Conservation (phyloP, 192 early-diverging fungal genomes). For the Backusella tarrabulga region DNA sequence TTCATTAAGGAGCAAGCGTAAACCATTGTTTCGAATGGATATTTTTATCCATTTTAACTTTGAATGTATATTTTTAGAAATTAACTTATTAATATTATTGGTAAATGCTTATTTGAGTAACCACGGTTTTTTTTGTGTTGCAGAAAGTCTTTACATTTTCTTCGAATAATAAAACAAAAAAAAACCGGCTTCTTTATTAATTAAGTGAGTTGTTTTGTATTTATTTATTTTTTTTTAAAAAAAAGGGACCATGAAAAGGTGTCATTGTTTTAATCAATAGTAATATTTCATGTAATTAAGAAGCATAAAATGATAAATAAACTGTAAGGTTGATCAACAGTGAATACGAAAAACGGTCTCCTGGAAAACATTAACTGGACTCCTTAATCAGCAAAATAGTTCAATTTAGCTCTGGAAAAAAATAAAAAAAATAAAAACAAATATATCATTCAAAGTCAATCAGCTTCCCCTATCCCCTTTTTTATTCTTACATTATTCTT, state of each 20-base stretch:
- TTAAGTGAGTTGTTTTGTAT: neutral
- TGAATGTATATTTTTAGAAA: slow-evolving; percentile 3
- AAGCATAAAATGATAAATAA: neutral
- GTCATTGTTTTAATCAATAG: neutral
- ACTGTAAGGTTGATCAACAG: neutral
- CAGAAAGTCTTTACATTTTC: neutral
- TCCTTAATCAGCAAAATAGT: neutral
- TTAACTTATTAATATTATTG: neutral
- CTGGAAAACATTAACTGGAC: neutral
- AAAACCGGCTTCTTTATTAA: neutral
- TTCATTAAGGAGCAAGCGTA: neutral
- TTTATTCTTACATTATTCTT: neutral
- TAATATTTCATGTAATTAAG: neutral
- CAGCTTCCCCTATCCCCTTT: neutral
- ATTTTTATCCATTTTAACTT: slow-evolving; percentile 8
- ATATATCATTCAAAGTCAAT: neutral
- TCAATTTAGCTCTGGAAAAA: slow-evolving; percentile 1
- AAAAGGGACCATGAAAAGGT: neutral
- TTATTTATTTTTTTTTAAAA: neutral
- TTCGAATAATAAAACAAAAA: neutral
- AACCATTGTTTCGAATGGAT: neutral
- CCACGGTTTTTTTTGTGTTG: neutral
- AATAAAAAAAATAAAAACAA: neutral
- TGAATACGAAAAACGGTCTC: neutral
- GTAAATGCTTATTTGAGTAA: slow-evolving; percentile 3